These are phyloP conservation scores for Coniochaeta pulveracea DNA, from an alignment of 2,329 filamentous ascomycete species.

Conservation along the genomic window DNA sequence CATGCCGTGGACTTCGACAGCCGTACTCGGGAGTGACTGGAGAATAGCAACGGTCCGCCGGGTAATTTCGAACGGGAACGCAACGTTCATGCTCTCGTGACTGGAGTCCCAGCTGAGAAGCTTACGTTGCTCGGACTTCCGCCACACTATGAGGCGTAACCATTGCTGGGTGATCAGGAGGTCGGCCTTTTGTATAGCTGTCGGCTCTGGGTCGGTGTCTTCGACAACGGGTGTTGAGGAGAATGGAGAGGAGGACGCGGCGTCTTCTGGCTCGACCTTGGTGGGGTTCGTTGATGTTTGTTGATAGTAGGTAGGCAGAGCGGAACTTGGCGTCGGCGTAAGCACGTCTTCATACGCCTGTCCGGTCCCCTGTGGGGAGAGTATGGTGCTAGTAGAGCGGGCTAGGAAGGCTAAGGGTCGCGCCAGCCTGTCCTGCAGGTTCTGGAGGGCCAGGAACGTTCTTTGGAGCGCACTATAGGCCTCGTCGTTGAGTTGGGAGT, in stretches of 20 bases:
- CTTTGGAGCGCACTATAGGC: constrained; percentile 18
- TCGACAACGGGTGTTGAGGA: neutral
- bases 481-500: no score
- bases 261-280: neutral
- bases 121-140: constrained; percentile 55
- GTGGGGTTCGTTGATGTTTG: neutral
- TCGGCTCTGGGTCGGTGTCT: constrained; percentile 21
- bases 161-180: constrained; percentile 60
- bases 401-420: constrained; percentile 19
- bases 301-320: neutral
- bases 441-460: constrained; percentile 23
- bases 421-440: constrained; percentile 21
- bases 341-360: neutral
- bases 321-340: constrained; percentile 1
- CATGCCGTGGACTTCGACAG: constrained; percentile 35
- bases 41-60: constrained; percentile 38
- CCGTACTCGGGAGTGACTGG: constrained; percentile 25
- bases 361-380: constrained; percentile 12
- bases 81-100: constrained; percentile 50
- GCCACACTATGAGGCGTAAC: constrained; percentile 63
- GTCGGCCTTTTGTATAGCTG: constrained; percentile 58
- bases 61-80: constrained; percentile 51
- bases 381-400: constrained; percentile 10
- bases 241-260: neutral
- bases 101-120: constrained; percentile 47